Percentiles rank a stretch among this genome's conserved stretches.
Evolutionary conservation across 768 basidiomycete species (phyloP).

Genomic region (Kwoniella newhampshirensis): DNA sequence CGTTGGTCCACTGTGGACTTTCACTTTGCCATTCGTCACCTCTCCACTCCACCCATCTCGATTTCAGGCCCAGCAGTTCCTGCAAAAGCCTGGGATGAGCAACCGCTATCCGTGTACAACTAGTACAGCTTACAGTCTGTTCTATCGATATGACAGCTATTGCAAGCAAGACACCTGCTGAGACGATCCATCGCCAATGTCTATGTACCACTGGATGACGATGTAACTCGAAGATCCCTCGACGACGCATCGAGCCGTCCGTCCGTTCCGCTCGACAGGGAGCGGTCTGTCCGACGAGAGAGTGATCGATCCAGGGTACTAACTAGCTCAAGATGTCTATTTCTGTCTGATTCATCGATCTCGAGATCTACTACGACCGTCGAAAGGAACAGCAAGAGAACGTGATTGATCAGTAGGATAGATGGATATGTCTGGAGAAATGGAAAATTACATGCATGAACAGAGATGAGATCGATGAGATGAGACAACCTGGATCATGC

Average conservation of each 20-base stretch:
- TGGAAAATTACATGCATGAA: no score
- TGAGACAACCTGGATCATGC: no score
- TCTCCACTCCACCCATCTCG: background rate
- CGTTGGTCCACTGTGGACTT: background rate
- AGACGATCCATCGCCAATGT: constrained; percentile 1
- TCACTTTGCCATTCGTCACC: background rate
- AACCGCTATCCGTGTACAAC: background rate
- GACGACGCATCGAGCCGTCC: background rate
- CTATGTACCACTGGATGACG: background rate
- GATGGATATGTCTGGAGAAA: no score
- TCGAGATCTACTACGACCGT: no score
- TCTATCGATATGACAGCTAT: background rate
- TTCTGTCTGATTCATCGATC: no score
- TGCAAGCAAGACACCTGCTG: background rate
- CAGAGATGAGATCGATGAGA: no score
- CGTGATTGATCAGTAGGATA: no score
- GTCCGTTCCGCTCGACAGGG: no score
- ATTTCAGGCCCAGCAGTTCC: background rate
- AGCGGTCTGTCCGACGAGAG: no score
- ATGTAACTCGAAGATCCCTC: background rate
- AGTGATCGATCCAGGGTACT: no score
- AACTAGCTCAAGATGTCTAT: no score
- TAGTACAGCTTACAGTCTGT: background rate
- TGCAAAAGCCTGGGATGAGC: background rate
- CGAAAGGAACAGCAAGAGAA: no score